Percentiles rank a stretch among this genome's conserved stretches.
phyloP scores from a whole-genome alignment of 2,329 filamentous ascomycete genomes.

The Verticillium dahliae region DNA sequence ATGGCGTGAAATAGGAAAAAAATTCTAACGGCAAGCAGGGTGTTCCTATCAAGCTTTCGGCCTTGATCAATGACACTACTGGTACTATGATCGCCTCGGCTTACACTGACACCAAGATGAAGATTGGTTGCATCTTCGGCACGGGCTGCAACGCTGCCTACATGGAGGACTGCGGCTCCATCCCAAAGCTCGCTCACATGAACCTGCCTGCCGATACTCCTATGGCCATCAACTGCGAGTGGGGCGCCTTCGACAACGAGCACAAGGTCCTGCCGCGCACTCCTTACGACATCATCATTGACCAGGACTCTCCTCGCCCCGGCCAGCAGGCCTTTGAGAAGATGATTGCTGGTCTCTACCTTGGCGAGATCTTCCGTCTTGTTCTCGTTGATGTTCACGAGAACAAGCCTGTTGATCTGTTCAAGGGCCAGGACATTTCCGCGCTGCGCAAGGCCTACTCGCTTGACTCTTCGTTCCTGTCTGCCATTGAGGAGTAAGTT shows the following conservation, averaged over 20 bases:
- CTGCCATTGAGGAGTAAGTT: constrained; percentile 78
- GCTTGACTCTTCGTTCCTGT: constrained; percentile 88
- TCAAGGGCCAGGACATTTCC: constrained; percentile 74
- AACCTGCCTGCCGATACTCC: constrained; percentile 77
- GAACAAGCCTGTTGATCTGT: constrained; percentile 67
- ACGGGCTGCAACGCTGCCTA: constrained; percentile 98
- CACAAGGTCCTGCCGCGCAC: constrained; percentile 81
- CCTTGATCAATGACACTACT: constrained; percentile 95
- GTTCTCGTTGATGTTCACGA: constrained; percentile 81
- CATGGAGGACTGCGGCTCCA: constrained; percentile 86
- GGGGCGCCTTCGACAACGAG: constrained; percentile 94
- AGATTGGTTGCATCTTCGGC: constrained; percentile 96
- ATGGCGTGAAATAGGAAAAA: no score
- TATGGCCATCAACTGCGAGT: constrained; percentile 97
- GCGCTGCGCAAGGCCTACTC: constrained; percentile 81
- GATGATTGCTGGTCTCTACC: constrained; percentile 92
- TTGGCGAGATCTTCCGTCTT: constrained; percentile 90
- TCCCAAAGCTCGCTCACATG: constrained; percentile 90
- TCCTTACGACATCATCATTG: constrained; percentile 78
- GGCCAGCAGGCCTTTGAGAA: constrained; percentile 96
- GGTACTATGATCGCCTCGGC: constrained; percentile 93
- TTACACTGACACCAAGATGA: constrained; percentile 91
- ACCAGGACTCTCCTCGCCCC: constrained; percentile 84
- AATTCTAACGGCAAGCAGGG: constrained; percentile 39
- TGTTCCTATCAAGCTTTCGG: constrained; percentile 86